A percentile compares a stretch with the other conserved stretches of the same genome.
phyloP scores from a whole-genome alignment of 441 rosid species.

The Gossypium davidsonii region DNA sequence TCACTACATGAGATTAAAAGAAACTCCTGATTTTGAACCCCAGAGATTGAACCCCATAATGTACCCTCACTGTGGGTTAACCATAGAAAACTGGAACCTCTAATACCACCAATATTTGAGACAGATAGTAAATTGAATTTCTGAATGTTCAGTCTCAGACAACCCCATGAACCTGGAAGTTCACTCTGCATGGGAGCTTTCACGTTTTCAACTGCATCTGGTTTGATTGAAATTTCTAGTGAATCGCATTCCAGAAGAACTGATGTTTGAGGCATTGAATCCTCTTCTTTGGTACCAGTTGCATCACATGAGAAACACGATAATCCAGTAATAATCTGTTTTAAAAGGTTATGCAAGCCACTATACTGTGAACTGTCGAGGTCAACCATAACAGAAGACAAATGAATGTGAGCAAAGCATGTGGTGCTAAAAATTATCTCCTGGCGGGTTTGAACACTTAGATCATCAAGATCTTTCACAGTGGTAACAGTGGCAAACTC shows the following conservation, averaged over 20 bases:
- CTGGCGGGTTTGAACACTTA: slow-evolving; percentile 44
- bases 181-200: slow-evolving; percentile 65
- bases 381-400: slow-evolving; percentile 42
- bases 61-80: slow-evolving; percentile 77
- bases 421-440: slow-evolving; percentile 68
- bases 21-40: slow-evolving; percentile 50
- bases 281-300: slow-evolving; percentile 24
- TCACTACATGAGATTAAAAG: slow-evolving; percentile 83
- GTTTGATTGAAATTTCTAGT: slow-evolving; percentile 62
- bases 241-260: slow-evolving; percentile 72
- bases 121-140: slow-evolving; percentile 61
- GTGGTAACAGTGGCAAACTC: slow-evolving; percentile 62
- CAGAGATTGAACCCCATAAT: slow-evolving; percentile 68
- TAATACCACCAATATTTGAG: slow-evolving; percentile 67
- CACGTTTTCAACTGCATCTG: slow-evolving; percentile 41
- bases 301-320: slow-evolving; percentile 28
- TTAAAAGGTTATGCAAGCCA: slow-evolving; percentile 38
- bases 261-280: slow-evolving; percentile 48
- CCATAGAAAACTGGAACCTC: slow-evolving; percentile 69
- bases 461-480: slow-evolving; percentile 52
- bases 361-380: slow-evolving; percentile 49
- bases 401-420: slow-evolving; percentile 41
- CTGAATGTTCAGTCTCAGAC: slow-evolving; percentile 52
- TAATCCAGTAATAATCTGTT: slow-evolving; percentile 45
- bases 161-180: slow-evolving; percentile 88